phyloP scores from a whole-genome alignment of 2,329 filamentous ascomycete species.

The Fusarium nanum region DNA sequence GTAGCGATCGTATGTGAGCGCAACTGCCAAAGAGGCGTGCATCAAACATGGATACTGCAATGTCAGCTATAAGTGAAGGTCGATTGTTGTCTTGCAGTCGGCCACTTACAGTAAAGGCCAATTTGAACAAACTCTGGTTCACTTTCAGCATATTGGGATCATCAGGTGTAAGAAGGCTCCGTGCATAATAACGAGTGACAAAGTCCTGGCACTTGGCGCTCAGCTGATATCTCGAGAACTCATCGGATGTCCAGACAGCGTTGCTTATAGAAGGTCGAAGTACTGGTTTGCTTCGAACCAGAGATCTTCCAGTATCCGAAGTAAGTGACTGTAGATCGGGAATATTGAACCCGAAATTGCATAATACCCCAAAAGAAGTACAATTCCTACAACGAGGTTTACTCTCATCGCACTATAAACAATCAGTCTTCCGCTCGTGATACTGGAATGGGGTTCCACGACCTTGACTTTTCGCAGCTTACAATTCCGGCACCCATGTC shows the following conservation, averaged over 20 bases:
- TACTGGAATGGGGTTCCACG: background rate
- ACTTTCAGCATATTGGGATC: slow-evolving; percentile 53
- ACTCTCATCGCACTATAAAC: slow-evolving; percentile 58
- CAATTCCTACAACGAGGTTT: slow-evolving; percentile 59
- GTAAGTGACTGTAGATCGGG: slow-evolving; percentile 54
- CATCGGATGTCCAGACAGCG: slow-evolving; percentile 52
- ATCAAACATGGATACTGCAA: slow-evolving; percentile 57
- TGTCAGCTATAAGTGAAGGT: background rate
- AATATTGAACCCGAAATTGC: slow-evolving; percentile 55
- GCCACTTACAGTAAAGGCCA: slow-evolving; percentile 54
- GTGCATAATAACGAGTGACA: slow-evolving; percentile 54
- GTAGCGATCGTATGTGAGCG: slow-evolving; percentile 55
- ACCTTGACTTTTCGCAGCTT: slow-evolving; percentile 64
- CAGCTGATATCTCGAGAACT: slow-evolving; percentile 50
- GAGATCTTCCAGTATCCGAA: slow-evolving; percentile 34
- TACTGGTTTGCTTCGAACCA: slow-evolving; percentile 26
- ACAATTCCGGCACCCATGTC: slow-evolving; percentile 63
- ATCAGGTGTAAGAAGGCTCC: slow-evolving; percentile 52
- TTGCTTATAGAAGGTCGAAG: slow-evolving; percentile 44
- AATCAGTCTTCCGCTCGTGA: background rate
- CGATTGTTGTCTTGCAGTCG: too few species aligned
- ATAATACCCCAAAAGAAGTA: slow-evolving; percentile 56
- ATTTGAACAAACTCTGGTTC: slow-evolving; percentile 53
- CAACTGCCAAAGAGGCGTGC: slow-evolving; percentile 59
- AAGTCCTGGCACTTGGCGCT: slow-evolving; percentile 56